Evolutionary conservation across 2,329 filamentous ascomycete species (phyloP).

Genomic region (Colletotrichum aenigma): DNA sequence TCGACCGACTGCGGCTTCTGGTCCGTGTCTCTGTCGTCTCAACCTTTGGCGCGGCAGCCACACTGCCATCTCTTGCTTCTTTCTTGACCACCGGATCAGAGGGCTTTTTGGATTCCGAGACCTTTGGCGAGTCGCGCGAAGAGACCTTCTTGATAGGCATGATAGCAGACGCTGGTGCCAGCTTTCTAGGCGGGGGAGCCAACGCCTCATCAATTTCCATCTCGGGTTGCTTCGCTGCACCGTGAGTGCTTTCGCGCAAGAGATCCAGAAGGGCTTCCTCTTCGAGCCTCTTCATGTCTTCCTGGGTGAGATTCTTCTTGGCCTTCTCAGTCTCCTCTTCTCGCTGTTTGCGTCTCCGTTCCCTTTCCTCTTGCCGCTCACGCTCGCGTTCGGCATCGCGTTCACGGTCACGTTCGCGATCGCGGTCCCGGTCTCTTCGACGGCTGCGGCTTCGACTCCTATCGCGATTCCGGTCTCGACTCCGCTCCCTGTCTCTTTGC

Average conservation of each 20-base stretch:
- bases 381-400: slow-evolving; percentile 34
- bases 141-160: slow-evolving; percentile 53
- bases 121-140: slow-evolving; percentile 46
- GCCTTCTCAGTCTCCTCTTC: slow-evolving; percentile 46
- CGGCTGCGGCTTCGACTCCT: slow-evolving; percentile 21
- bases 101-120: slow-evolving; percentile 43
- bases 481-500: slow-evolving; percentile 44
- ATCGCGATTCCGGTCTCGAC: slow-evolving; percentile 37
- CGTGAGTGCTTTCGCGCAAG: slow-evolving; percentile 61
- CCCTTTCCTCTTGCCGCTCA: slow-evolving; percentile 28
- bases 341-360: slow-evolving; percentile 39
- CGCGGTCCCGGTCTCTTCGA: slow-evolving; percentile 28
- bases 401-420: slow-evolving; percentile 33
- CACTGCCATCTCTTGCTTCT: slow-evolving; percentile 34
- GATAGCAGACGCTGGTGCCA: slow-evolving; percentile 61
- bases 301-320: slow-evolving; percentile 61
- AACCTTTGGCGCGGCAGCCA: neutral
- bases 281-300: slow-evolving; percentile 62
- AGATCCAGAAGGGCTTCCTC: slow-evolving; percentile 63
- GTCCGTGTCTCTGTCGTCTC: slow-evolving; percentile 3
- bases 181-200: slow-evolving; percentile 57
- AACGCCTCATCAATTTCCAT: slow-evolving; percentile 59
- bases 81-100: slow-evolving; percentile 32
- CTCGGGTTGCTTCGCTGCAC: slow-evolving; percentile 53
- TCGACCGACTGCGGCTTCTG: slow-evolving; percentile 30